Evolutionary conservation across 441 rosid genomes (phyloP).

Genomic region (Biscutella laevigata): DNA sequence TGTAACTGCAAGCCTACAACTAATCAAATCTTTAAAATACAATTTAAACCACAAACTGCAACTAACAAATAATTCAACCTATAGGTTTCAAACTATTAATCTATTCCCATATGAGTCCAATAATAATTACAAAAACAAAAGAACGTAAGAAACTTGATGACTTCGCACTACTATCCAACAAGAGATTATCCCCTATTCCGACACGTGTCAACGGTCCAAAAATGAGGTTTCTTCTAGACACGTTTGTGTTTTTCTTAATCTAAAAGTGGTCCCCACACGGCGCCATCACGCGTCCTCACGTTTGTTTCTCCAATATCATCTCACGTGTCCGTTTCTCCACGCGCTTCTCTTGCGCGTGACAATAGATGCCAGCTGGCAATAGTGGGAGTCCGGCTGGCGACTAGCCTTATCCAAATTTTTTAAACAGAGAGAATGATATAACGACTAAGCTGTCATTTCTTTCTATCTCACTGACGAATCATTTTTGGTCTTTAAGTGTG

Average conservation of each 20-base stretch:
- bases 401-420: slow-evolving; percentile 27
- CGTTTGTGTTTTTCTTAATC: too few relatives aligned
- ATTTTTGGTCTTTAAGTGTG: slow-evolving; percentile 7
- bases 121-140: too few relatives aligned
- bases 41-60: slow-evolving; percentile 15
- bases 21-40: slow-evolving; percentile 13
- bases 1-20: slow-evolving; percentile 23
- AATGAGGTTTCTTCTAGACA: slow-evolving; percentile 10
- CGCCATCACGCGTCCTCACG: slow-evolving; percentile 25
- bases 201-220: slow-evolving; percentile 24
- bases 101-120: neutral
- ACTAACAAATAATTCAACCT: slow-evolving; percentile 21
- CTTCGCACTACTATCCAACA: too few relatives aligned
- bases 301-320: slow-evolving; percentile 10
- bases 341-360: slow-evolving; percentile 2
- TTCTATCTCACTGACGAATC: slow-evolving; percentile 5
- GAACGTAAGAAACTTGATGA: slow-evolving; percentile 13
- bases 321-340: slow-evolving; percentile 22
- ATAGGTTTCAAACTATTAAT: neutral
- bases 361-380: slow-evolving; percentile 22
- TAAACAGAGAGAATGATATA: neutral
- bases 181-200: too few relatives aligned
- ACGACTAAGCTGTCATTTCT: slow-evolving; percentile 13
- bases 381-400: slow-evolving; percentile 26
- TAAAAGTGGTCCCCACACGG: slow-evolving; percentile 19